Conservation (phyloP, 2,329 filamentous ascomycete genomes). For the Gnomoniopsis sp. region DNA sequence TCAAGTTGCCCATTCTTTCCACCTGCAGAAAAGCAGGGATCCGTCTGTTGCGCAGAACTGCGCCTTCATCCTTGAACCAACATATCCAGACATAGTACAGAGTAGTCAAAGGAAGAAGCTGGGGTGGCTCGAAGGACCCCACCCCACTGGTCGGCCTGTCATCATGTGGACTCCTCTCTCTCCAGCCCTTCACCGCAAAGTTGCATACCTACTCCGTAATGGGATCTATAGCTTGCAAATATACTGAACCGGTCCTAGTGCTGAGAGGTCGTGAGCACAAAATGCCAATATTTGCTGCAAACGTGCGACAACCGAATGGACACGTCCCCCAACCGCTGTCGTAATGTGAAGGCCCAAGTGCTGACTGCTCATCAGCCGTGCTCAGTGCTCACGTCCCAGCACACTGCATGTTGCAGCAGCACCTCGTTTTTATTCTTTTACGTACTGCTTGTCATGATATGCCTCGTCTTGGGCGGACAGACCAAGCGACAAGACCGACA, state of each 20-base stretch:
- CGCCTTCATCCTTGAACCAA: constrained; percentile 6
- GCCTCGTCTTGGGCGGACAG: too few relatives aligned
- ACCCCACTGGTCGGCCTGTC: too few relatives aligned
- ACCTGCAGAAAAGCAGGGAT: constrained; percentile 2
- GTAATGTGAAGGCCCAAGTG: not conserved
- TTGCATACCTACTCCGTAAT: not conserved
- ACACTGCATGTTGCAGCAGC: not conserved
- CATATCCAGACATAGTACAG: too few relatives aligned
- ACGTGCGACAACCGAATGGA: constrained; percentile 7
- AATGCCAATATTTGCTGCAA: constrained; percentile 15
- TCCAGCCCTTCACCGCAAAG: not conserved
- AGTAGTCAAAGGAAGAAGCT: constrained; percentile 5
- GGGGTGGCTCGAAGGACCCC: not conserved
- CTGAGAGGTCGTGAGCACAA: constrained; percentile 10
- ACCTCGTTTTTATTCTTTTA: not conserved
- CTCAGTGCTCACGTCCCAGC: not conserved
- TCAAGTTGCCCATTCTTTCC: not conserved
- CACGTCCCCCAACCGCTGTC: not conserved
- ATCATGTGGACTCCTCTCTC: too few relatives aligned
- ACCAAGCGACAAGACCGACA: too few relatives aligned
- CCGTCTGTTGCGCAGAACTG: too few relatives aligned
- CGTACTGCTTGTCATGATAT: not conserved
- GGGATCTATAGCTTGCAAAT: not conserved
- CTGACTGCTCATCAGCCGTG: not conserved
- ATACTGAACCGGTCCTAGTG: constrained; percentile 8